Evolutionary conservation across 805 yeast genomes (phyloP).

Genomic region (Yamadazyma laniorum): DNA sequence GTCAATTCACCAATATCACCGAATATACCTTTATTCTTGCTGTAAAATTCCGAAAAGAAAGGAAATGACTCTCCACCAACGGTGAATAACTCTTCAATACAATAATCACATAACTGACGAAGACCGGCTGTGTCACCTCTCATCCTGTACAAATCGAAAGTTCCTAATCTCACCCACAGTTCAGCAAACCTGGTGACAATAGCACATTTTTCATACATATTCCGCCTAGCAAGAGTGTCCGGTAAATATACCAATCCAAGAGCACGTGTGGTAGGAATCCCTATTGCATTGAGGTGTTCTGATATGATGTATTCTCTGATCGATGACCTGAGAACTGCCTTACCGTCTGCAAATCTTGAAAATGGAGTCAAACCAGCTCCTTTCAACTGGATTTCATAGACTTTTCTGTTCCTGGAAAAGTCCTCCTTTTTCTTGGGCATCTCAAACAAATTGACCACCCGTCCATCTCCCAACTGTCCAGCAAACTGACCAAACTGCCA

Average conservation of each 20-base stretch:
- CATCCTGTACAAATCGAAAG: conserved; percentile 78
- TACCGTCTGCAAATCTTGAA: conserved; percentile 95
- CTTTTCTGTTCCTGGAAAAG: conserved; percentile 29
- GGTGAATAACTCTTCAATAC: conserved; percentile 62
- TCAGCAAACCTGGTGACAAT: conserved; percentile 80
- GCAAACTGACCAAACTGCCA: conserved; percentile 96
- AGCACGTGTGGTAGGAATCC: conserved; percentile 86
- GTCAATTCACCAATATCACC: conserved; percentile 33
- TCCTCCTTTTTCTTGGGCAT: conserved; percentile 36
- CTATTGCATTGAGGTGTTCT: conserved; percentile 75
- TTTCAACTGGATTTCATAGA: conserved; percentile 75
- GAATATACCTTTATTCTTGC: conserved; percentile 20
- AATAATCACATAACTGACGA: conserved; percentile 64
- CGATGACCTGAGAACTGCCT: conserved; percentile 85
- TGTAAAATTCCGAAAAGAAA: conserved; percentile 23
- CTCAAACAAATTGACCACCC: conserved; percentile 82
- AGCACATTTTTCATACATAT: conserved; percentile 76
- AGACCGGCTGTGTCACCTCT: conserved; percentile 67
- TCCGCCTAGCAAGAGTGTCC: conserved; percentile 70
- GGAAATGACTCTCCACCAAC: conserved; percentile 26
- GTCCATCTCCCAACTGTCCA: conserved; percentile 95
- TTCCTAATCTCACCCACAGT: conserved; percentile 85
- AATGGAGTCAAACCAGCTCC: conserved; percentile 93
- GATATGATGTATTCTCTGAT: conserved; percentile 84
- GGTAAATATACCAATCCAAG: conserved; percentile 72